These are phyloP conservation scores for Fragaria vesca DNA, from an alignment of 306 rosid species.

Conservation along the genomic window DNA sequence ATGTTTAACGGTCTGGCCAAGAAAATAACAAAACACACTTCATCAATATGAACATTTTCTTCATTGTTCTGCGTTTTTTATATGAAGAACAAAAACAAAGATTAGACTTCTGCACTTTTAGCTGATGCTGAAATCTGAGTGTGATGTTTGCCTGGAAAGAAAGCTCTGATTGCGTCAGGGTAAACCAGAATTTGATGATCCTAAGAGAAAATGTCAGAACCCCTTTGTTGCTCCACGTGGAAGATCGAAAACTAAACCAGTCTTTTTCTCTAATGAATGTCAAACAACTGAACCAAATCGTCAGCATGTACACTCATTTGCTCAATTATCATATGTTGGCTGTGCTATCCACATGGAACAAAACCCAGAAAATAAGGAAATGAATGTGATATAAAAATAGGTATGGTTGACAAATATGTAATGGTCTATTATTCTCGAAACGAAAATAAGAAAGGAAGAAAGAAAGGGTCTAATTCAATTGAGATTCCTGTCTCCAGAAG, in stretches of 20 bases:
- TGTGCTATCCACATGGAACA: too few relatives aligned
- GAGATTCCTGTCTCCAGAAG: background rate
- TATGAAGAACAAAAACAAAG: background rate
- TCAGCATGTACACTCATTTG: background rate
- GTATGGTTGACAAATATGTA: constrained; percentile 10
- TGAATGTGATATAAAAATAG: background rate
- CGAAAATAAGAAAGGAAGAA: background rate
- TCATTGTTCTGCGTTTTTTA: background rate
- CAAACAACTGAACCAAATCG: background rate
- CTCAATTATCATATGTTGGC: background rate
- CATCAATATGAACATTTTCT: constrained; percentile 1
- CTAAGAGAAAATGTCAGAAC: constrained; percentile 21
- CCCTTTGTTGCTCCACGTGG: constrained; percentile 52
- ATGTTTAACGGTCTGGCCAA: background rate
- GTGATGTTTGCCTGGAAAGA: constrained; percentile 11
- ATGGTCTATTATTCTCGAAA: background rate
- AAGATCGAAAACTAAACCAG: constrained; percentile 7
- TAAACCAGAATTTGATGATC: background rate
- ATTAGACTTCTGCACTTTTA: background rate
- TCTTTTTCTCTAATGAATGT: background rate
- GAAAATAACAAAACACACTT: background rate
- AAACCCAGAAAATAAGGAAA: background rate
- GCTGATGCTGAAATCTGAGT: constrained; percentile 2
- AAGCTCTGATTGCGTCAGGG: constrained; percentile 3
- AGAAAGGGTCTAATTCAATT: background rate